Evolutionary conservation across 805 yeast species (phyloP).

Genomic region (Candida chilensis): DNA sequence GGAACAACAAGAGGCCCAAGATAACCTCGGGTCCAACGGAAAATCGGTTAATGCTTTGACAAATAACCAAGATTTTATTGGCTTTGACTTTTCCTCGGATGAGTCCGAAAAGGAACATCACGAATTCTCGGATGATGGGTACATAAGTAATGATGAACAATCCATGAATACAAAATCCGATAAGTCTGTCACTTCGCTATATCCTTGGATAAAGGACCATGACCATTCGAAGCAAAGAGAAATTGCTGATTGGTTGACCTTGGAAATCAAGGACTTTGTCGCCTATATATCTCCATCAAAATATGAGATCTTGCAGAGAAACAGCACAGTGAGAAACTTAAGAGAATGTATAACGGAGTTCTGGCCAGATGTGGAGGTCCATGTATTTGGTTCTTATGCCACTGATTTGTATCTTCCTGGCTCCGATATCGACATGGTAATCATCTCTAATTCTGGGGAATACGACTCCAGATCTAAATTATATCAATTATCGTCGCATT

Average conservation of each 20-base stretch:
- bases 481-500: conserved; percentile 62
- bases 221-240: conserved; percentile 73
- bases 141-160: conserved; percentile 35
- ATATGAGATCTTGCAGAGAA: conserved; percentile 61
- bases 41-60: conserved; percentile 21
- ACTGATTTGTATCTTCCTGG: conserved; percentile 91
- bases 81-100: conserved; percentile 41
- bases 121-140: conserved; percentile 22
- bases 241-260: conserved; percentile 78
- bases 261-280: conserved; percentile 79
- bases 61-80: conserved; percentile 43
- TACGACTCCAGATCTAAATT: conserved; percentile 57
- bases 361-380: conserved; percentile 76
- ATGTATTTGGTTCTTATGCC: conserved; percentile 91
- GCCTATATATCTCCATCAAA: conserved; percentile 79
- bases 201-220: conserved; percentile 73
- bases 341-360: conserved; percentile 38
- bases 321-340: conserved; percentile 51
- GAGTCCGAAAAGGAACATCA: conserved; percentile 17
- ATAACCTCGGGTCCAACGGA: too few species aligned
- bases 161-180: conserved; percentile 13
- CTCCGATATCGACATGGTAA: conserved; percentile 91
- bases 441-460: conserved; percentile 51
- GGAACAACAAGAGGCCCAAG: conserved; percentile 5
- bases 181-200: conserved; percentile 20